Base-by-base conservation (phyloP, 768 basidiomycete genomes). In the Galerina marginata region DNA sequence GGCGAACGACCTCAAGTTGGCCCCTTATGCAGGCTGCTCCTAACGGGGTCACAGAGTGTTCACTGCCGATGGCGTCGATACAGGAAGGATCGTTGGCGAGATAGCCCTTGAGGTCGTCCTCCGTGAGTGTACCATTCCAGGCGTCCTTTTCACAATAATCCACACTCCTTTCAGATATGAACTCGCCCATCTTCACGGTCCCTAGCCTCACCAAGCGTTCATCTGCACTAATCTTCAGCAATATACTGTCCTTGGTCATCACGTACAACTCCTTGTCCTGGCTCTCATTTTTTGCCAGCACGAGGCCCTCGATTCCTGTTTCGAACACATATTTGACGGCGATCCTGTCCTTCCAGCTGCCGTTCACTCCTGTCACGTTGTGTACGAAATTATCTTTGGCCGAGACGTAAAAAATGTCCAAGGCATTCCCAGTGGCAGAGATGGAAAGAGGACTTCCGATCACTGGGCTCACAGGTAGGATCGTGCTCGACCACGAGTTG, bases 21-120 rank as follows among this genome's bases (percentile, higher is more conserved):
- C 71, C 71, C 40, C 54, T 39, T 25, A 56, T 54, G 54, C 62
- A 62, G 15, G 71, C 71, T 12, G 64, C 71, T 14, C 68, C 68
- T 9, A 72, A 64, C 0, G 71, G 68, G 20, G 71, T 72, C n/a
- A 66, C 25, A 6, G 49, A 59, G 7, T 60, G 63, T 2, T 57
- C 43, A 12, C 67, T 67, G 7, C 69, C 69, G 3, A 47, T 50
- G 15, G 15, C 43, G 54, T 70, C 57, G 42, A 70, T 49, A 45
- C 52, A 55, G 5, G 38, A 53, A 16, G 53, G 56, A 44, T 64
- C 63, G 33, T 48, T 33, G 23, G 42, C n/a, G 33, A 64, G 63
- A 50, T 68, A 65, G 15, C 15, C 38, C 40, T 63, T 50, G 15
- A 69, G 60, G 42, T n/a, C 20, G 40, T 49, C 42, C 25, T 54